Conservation (phyloP, 2,329 filamentous ascomycete species). For the Cladosporium velox region DNA sequence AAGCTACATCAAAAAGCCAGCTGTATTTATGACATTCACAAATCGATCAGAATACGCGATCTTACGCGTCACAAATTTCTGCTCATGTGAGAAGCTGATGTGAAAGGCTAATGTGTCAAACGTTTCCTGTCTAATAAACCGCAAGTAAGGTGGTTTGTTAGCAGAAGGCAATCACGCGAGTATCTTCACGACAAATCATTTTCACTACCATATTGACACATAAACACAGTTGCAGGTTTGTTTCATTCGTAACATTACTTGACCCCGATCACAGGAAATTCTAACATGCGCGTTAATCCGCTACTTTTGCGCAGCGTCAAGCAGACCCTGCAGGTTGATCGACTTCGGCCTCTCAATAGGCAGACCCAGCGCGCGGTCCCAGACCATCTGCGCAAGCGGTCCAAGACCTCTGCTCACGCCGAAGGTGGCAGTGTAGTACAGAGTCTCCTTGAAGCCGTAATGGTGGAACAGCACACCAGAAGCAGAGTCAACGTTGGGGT, state of each 20-base stretch:
- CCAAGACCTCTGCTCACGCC: conserved; percentile 74
- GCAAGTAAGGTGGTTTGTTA: not conserved
- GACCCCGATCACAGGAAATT: not conserved
- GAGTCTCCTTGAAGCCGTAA: conserved; percentile 94
- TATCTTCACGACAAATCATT: not conserved
- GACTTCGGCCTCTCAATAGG: conserved; percentile 98
- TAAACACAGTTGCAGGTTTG: not conserved
- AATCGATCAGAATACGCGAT: not conserved
- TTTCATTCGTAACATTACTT: conserved; percentile 1
- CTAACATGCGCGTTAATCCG: not conserved
- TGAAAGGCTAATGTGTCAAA: no score
- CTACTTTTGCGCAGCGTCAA: conserved; percentile 57
- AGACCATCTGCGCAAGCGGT: conserved; percentile 90
- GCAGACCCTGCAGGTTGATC: conserved; percentile 84
- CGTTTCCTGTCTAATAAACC: no score
- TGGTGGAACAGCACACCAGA: conserved; percentile 97
- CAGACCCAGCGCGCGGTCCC: conserved; percentile 89
- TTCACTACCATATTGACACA: not conserved
- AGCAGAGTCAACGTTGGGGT: conserved; percentile 92
- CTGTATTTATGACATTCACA: conserved; percentile 14
- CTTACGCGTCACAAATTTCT: not conserved
- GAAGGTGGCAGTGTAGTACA: conserved; percentile 83
- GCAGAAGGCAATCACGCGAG: not conserved
- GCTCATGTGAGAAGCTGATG: no score
- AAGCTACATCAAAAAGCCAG: not conserved